These are phyloP conservation scores for Teratosphaeriaceae sp. DNA, from an alignment of 2,329 filamentous ascomycete genomes.

Conservation along the genomic window DNA sequence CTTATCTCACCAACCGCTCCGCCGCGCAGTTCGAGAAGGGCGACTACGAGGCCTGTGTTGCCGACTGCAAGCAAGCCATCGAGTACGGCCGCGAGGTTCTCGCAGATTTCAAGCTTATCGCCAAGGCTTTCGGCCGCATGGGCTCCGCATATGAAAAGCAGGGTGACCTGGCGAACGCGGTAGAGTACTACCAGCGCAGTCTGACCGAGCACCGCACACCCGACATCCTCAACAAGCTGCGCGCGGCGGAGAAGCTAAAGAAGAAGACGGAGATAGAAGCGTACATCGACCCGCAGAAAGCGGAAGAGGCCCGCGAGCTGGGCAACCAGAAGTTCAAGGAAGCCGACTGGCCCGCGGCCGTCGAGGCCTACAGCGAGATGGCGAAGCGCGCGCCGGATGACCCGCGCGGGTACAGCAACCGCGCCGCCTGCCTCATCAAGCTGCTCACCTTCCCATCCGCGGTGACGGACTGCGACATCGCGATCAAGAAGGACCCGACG, in stretches of 20 bases:
- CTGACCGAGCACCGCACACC: slow-evolving; percentile 95
- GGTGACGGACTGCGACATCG: slow-evolving; percentile 83
- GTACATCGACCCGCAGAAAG: slow-evolving; percentile 85
- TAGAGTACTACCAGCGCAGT: slow-evolving; percentile 87
- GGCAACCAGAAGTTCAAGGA: slow-evolving; percentile 98
- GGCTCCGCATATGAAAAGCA: slow-evolving; percentile 89
- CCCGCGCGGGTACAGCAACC: slow-evolving; percentile 92
- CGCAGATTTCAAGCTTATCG: slow-evolving; percentile 96
- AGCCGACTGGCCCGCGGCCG: slow-evolving; percentile 87
- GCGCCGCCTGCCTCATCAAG: slow-evolving; percentile 94
- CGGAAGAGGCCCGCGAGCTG: slow-evolving; percentile 89
- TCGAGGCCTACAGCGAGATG: slow-evolving; percentile 94
- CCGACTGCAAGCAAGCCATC: slow-evolving; percentile 79
- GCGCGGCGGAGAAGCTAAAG: slow-evolving; percentile 81
- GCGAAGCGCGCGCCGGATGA: slow-evolving; percentile 91
- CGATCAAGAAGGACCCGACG: slow-evolving; percentile 81
- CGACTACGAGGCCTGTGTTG: slow-evolving; percentile 81
- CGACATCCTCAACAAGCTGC: slow-evolving; percentile 87
- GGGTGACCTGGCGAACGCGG: slow-evolving; percentile 69
- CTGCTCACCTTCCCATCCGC: slow-evolving; percentile 92
- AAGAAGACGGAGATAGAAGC: slow-evolving; percentile 66
- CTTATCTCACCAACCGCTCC: slow-evolving; percentile 93
- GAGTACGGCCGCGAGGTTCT: slow-evolving; percentile 84
- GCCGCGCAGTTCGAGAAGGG: slow-evolving; percentile 96
- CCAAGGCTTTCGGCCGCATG: slow-evolving; percentile 95